A percentile compares a stretch with the other conserved stretches of the same genome.
Conservation (phyloP, 495 filamentous ascomycete species). For the Aspergillus sclerotiicarbonarius region DNA sequence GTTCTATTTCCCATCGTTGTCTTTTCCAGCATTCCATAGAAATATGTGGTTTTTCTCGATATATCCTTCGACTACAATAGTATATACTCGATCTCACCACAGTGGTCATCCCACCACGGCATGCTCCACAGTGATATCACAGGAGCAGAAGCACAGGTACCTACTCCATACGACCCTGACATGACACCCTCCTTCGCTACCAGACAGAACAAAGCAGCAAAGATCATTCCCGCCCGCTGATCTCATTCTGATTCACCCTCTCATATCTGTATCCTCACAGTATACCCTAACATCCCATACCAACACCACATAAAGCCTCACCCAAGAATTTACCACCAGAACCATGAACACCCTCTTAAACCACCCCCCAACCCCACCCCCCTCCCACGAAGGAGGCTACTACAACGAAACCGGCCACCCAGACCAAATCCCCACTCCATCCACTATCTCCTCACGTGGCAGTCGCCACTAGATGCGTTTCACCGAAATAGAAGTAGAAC, state of each 20-base stretch:
- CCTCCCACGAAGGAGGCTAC: slow-evolving; percentile 66
- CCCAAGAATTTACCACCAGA: too few relatives aligned
- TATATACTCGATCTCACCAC: background rate
- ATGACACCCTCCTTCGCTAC: background rate
- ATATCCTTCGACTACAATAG: too few relatives aligned
- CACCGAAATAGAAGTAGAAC: slow-evolving; percentile 60
- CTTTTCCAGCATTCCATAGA: too few relatives aligned
- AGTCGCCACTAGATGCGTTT: slow-evolving; percentile 53
- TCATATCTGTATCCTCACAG: too few relatives aligned
- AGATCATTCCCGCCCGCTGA: too few relatives aligned
- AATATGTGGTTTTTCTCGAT: too few relatives aligned
- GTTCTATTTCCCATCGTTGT: too few relatives aligned
- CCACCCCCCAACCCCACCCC: slow-evolving; percentile 45
- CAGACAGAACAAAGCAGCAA: too few relatives aligned
- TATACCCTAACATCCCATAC: too few relatives aligned
- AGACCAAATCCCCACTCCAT: slow-evolving; percentile 50
- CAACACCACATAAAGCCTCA: too few relatives aligned
- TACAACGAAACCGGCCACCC: slow-evolving; percentile 59
- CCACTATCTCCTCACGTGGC: slow-evolving; percentile 60
- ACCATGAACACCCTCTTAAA: slow-evolving; percentile 27
- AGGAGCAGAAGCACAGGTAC: background rate
- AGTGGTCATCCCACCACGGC: background rate
- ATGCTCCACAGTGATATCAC: background rate
- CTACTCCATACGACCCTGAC: background rate
- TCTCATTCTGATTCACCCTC: too few relatives aligned